These are phyloP conservation scores for Neurospora cerealis DNA, from an alignment of 495 filamentous ascomycete genomes.

Conservation along the genomic window DNA sequence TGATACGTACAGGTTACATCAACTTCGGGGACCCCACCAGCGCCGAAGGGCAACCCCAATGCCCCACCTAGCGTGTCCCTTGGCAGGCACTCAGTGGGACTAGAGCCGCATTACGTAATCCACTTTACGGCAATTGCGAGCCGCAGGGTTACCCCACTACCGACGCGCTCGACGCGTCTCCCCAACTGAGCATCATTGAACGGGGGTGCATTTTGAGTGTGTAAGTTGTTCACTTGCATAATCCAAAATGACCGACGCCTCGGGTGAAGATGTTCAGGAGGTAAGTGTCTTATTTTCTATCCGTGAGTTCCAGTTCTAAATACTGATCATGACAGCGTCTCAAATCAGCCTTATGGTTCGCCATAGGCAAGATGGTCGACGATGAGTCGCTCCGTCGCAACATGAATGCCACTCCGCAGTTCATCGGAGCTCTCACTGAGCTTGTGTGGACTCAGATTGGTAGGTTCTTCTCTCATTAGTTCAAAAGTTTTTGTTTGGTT, in stretches of 20 bases:
- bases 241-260: conserved; percentile 14
- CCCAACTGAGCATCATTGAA: not conserved
- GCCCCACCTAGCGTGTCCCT: not conserved
- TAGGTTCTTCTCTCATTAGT: conserved; percentile 17
- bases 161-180: conserved; percentile 9
- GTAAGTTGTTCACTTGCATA: not conserved
- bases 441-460: conserved; percentile 87
- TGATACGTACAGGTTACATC: not conserved
- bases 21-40: not conserved
- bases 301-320: not conserved
- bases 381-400: conserved; percentile 66
- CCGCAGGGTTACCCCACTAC: not conserved
- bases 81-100: not conserved
- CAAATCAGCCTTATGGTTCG: conserved; percentile 90
- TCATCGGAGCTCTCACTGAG: conserved; percentile 86
- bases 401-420: conserved; percentile 86
- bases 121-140: not conserved
- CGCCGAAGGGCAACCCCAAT: not conserved
- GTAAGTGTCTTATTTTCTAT: not conserved
- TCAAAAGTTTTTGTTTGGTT: too few species aligned
- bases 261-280: conserved; percentile 24
- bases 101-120: not conserved
- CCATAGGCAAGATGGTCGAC: conserved; percentile 82
- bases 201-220: not conserved
- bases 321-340: conserved; percentile 47